Conservation (phyloP, 2,329 filamentous ascomycete species). For the Pseudocercospora musae region DNA sequence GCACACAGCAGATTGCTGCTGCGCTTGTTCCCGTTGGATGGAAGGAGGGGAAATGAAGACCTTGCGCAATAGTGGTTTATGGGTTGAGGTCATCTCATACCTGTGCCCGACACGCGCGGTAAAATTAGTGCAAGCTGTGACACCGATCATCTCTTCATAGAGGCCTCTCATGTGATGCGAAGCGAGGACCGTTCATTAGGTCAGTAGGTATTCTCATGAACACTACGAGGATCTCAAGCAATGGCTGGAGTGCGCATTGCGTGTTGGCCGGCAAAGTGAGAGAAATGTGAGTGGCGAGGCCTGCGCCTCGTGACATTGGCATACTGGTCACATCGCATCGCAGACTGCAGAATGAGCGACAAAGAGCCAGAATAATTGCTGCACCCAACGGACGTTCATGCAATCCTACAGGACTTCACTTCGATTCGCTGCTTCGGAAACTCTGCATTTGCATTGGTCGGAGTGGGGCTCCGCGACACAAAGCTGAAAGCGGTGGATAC, state of each 20-base stretch:
- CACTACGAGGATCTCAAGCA: neutral
- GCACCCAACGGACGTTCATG: neutral
- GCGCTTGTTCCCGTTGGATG: constrained; percentile 84
- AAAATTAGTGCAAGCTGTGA: neutral
- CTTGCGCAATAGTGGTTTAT: neutral
- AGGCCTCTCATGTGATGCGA: neutral
- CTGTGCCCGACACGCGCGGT: neutral
- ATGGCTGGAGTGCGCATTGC: neutral
- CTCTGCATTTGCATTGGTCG: constrained; percentile 2
- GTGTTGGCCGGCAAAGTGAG: too few relatives aligned
- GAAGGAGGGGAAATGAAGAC: constrained; percentile 53
- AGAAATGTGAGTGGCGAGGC: too few relatives aligned
- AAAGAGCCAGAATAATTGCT: too few relatives aligned
- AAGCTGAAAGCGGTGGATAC: too few relatives aligned
- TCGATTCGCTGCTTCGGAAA: constrained; percentile 4
- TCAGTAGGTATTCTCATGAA: neutral
- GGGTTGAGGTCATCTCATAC: neutral
- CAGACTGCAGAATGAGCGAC: too few relatives aligned
- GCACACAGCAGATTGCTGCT: constrained; percentile 78
- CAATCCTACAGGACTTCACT: neutral
- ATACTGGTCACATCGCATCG: too few relatives aligned
- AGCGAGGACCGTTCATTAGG: neutral
- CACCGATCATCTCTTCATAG: neutral
- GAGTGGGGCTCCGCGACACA: neutral
- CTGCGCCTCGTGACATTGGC: too few relatives aligned